Base-by-base conservation (phyloP, 768 basidiomycete genomes). In the Tulasnella sp. region DNA sequence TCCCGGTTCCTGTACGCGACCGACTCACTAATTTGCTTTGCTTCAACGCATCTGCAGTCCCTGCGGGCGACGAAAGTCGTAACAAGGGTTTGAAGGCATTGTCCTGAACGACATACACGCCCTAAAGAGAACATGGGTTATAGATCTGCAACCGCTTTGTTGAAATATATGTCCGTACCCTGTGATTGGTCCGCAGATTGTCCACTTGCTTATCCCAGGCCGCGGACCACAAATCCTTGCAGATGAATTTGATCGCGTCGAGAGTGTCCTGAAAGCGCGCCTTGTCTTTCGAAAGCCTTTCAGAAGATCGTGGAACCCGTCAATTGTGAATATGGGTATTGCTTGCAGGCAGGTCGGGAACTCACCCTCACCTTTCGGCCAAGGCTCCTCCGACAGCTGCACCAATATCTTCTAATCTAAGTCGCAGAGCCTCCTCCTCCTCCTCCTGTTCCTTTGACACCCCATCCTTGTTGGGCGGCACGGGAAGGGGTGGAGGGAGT, bases 171-270 rank as follows among this genome's bases (percentile, higher is more conserved):
- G 12, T 22, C 73, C 81, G 42, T 67, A 92, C 92, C 50, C 92
- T 77, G 70, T 94, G 93, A 69, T 97, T 97, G 15, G 92, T 97
- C 46, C 92, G 80, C 60, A 97, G 73, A 69, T 97, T 97, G 66
- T 96, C 92, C 1, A 96, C 89, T 68, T 94, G 93, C 68, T 93
- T 93, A 53, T 92, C 87, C 84, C 89, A 96, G 58, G 85, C 86
- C 21, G 84, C 81, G 0, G 81, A 75, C 89, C 92, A 97, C n/a
- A 97, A 73, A 59, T 97, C 92, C 67, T 97, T 97, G 74, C 92
- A 97, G 59, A 97, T 78, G 67, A 96, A 96, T 70, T 97, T 96
- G 73, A 97, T 83, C 9, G 80, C 83, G 62, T 97, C 93, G 5
- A 97, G 76, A 0, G 90, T 86, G 67, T 93, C 87, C 0, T 80